Conservation (phyloP, 1,284 basidiomycete species). For the Fomitopsis palustris region DNA sequence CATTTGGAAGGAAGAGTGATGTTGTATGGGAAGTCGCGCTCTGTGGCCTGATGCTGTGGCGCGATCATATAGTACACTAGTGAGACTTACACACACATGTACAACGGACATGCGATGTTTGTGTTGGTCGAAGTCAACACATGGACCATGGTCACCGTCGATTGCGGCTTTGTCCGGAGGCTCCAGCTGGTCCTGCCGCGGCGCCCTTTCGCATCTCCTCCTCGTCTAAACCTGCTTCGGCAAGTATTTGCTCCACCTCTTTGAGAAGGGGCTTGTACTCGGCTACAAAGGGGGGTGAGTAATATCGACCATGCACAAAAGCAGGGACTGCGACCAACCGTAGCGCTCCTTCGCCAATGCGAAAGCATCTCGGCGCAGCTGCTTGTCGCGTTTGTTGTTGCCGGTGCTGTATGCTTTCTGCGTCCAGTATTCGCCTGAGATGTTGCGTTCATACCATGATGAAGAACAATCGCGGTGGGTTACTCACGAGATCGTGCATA, state of each 20-base stretch:
- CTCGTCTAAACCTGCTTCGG: constrained; percentile 84
- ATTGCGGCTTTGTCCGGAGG: constrained; percentile 49
- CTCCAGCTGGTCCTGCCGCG: constrained; percentile 33
- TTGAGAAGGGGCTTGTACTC: constrained; percentile 77
- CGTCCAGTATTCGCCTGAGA: constrained; percentile 77
- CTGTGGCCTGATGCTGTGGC: background rate
- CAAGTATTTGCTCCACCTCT: constrained; percentile 83
- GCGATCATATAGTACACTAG: too few relatives aligned
- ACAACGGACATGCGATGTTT: background rate
- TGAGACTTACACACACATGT: background rate
- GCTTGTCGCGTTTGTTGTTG: constrained; percentile 75
- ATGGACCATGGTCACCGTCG: constrained; percentile 37
- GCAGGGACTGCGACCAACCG: constrained; percentile 33
- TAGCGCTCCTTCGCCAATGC: constrained; percentile 67
- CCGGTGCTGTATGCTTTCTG: constrained; percentile 62
- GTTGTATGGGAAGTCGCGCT: background rate
- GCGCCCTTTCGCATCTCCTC: constrained; percentile 68
- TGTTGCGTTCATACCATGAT: background rate
- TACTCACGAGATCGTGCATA: constrained; percentile 75
- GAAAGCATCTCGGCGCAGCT: constrained; percentile 78
- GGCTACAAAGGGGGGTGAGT: constrained; percentile 29
- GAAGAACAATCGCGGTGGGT: background rate
- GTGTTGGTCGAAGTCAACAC: background rate
- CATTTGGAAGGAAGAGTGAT: background rate
- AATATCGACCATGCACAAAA: background rate